A percentile compares a stretch with the other conserved stretches of the same genome.
These are phyloP conservation scores for Kurtzmaniella fragi DNA, from an alignment of 805 yeast species.

Conservation along the genomic window DNA sequence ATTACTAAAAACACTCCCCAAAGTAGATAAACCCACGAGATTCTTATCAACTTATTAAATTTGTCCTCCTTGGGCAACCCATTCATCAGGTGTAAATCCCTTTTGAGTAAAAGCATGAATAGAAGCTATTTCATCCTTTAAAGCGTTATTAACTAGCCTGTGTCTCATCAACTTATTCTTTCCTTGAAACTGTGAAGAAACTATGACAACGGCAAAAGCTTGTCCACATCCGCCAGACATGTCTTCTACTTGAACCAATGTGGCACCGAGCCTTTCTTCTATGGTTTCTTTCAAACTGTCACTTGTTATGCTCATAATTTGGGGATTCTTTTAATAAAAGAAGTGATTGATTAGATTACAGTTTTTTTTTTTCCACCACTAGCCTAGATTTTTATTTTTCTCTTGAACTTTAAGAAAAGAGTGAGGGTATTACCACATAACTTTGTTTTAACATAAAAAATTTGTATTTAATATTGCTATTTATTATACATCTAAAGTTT, in stretches of 20 bases:
- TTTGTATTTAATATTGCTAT: neutral
- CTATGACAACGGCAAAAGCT: constrained; percentile 91
- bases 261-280: constrained; percentile 52
- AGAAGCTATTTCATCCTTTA: constrained; percentile 77
- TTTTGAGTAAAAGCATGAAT: constrained; percentile 97
- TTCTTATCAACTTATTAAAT: neutral
- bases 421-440: too few relatives aligned
- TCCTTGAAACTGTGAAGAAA: constrained; percentile 63
- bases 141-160: constrained; percentile 71
- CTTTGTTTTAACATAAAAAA: neutral
- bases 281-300: constrained; percentile 45
- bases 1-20: too few relatives aligned
- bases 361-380: neutral
- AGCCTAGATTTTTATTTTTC: too few relatives aligned
- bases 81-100: constrained; percentile 82
- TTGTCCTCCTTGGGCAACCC: constrained; percentile 46
- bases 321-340: neutral
- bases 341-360: neutral
- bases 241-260: constrained; percentile 68
- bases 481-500: constrained; percentile 15
- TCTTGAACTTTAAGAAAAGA: too few relatives aligned
- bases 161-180: constrained; percentile 85
- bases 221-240: constrained; percentile 96
- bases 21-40: neutral
- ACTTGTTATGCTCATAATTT: constrained; percentile 29